Evolutionary conservation across 2,329 filamentous ascomycete species (phyloP), one percentile per base, ranked within the genome.

Genomic region (Ceratocystis cubensis): DNA sequence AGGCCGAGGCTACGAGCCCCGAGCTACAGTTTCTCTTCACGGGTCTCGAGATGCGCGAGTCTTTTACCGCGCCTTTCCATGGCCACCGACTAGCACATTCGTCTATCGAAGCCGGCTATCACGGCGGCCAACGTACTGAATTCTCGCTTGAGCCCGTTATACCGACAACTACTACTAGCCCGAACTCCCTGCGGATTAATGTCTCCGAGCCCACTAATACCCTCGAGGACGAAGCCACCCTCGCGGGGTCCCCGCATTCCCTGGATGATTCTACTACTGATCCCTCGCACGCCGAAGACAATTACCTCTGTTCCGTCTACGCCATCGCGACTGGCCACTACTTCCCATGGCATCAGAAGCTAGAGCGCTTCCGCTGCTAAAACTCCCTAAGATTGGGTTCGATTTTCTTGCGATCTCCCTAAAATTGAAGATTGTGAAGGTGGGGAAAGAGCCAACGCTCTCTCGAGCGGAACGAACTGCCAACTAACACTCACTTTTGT

Each of bases 21-120:
- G 67, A 73, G 50, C 59, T 76, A 2, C 68, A 70, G 13, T 78
- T 76, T 70, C 66, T 76, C 17, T 82, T 84, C 71, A 75, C 76
- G 61, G 81, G 81, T 6, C 75, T 83, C 1, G 81, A 85, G 70
- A 75, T 84, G 48, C 80, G 79, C 59, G 79, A 80, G 67, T 73
- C 75, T 15, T 66, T 66, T 59, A 22, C 45, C 7, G 62, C 65
- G 3, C 71, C 75, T 1, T 80, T 78, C 72, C 69, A 74, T 5
- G 76, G 75, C 56, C 78, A 80, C 73, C 78, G 72, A 10, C 73
- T 85, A 7, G 76, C 75, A 6, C 83, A 84, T 75, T 80, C 76
- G 22, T 79, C 76, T 70, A 76, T 83, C 69, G 79, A 84, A 68
- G 80, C 76, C 4, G 81, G 81, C 0, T 76, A 76, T 63, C 78